A percentile compares a stretch with the other conserved stretches of the same genome.
phyloP scores from a whole-genome alignment of 805 yeast species.

The Sugiyamaella boreocaroliniensis region DNA sequence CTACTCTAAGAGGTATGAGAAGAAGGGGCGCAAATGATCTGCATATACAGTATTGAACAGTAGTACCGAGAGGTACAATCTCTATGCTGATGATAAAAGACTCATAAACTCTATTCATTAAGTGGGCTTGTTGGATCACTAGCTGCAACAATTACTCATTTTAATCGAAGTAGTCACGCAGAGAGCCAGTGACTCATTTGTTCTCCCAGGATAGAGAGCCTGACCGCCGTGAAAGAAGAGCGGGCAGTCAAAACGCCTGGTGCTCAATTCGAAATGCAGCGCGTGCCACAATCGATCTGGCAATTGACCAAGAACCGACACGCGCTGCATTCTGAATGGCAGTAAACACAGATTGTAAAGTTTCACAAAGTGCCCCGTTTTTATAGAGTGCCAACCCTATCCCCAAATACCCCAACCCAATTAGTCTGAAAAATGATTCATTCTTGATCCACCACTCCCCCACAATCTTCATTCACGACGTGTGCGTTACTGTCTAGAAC shows the following conservation, averaged over 20 bases:
- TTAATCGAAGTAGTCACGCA: too few species aligned
- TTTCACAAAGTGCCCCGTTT: not conserved
- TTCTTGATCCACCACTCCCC: not conserved
- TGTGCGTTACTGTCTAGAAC: slow-evolving; percentile 1
- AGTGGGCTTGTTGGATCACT: too few species aligned
- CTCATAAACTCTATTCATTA: too few species aligned
- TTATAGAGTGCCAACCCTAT: not conserved
- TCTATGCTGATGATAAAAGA: too few species aligned
- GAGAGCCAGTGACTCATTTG: not conserved
- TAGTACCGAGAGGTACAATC: too few species aligned
- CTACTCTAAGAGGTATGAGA: slow-evolving; percentile 32
- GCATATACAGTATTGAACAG: not conserved
- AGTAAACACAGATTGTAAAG: not conserved
- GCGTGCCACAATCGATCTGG: not conserved
- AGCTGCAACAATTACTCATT: too few species aligned
- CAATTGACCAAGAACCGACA: not conserved
- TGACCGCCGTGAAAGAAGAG: slow-evolving; percentile 9
- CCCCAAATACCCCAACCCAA: not conserved
- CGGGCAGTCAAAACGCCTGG: slow-evolving; percentile 20
- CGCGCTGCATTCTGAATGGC: not conserved
- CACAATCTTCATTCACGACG: too few species aligned
- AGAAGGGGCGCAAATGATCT: not conserved
- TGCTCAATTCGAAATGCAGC: not conserved
- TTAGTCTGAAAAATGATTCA: not conserved
- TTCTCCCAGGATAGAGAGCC: slow-evolving; percentile 22